A percentile compares a stretch with the other conserved stretches of the same genome.
Conservation (phyloP, 352 stramenopile genomes). For the Pythium periplocum region DNA sequence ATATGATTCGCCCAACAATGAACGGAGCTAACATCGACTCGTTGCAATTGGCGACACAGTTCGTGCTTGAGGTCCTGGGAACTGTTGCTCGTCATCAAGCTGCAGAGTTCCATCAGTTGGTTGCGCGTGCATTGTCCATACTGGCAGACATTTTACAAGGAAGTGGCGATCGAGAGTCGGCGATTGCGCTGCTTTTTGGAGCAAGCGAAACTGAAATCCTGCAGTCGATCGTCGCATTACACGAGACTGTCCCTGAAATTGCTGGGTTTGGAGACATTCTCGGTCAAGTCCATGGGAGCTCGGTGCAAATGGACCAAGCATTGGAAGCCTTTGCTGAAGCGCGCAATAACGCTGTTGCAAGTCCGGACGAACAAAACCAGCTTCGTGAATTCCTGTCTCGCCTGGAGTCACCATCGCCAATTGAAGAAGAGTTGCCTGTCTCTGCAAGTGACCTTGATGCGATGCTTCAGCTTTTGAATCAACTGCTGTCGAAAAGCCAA, state of each 20-base stretch:
- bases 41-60: constrained; percentile 34
- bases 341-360: constrained; percentile 38
- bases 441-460: constrained; percentile 15
- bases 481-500: constrained; percentile 39
- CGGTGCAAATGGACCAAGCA: constrained; percentile 11
- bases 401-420: not conserved
- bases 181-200: no score
- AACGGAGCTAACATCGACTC: constrained; percentile 21
- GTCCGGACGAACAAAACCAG: constrained; percentile 40
- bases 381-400: constrained; percentile 34
- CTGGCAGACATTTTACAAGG: constrained; percentile 28
- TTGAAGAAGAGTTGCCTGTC: not conserved
- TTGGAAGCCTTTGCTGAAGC: constrained; percentile 26
- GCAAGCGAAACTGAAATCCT: constrained; percentile 18
- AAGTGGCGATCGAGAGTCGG: no score
- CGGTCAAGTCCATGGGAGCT: constrained; percentile 15
- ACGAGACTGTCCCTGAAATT: constrained; percentile 36
- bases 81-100: constrained; percentile 60
- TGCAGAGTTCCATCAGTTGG: constrained; percentile 59
- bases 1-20: constrained; percentile 44
- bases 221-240: constrained; percentile 43
- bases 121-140: constrained; percentile 40
- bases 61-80: constrained; percentile 64
- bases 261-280: constrained; percentile 40
- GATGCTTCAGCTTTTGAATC: constrained; percentile 34